These are phyloP conservation scores for Boletales sp. DNA, from an alignment of 768 basidiomycete genomes.

Conservation along the genomic window DNA sequence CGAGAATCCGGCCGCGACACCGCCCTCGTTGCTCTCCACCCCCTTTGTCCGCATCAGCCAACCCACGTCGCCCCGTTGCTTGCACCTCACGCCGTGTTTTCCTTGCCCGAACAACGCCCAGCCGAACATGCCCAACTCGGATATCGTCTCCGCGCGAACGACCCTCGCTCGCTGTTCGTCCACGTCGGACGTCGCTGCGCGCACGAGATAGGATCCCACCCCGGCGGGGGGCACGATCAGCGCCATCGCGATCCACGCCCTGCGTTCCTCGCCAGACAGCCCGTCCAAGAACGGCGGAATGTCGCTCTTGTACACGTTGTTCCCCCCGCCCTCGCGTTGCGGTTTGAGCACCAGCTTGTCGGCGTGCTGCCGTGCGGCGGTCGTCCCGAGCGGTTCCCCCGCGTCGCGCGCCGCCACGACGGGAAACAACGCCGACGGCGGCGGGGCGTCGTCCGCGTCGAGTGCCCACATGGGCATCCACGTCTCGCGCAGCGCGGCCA, in stretches of 20 bases:
- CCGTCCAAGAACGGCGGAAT: conserved; percentile 74
- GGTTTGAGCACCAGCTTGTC: conserved; percentile 84
- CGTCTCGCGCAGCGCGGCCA: conserved; percentile 59
- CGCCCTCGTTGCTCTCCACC: conserved; percentile 75
- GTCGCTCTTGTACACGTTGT: conserved; percentile 85
- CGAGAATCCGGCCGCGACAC: conserved; percentile 53
- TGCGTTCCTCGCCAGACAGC: conserved; percentile 57
- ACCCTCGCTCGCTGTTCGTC: conserved; percentile 16
- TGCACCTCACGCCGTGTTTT: conserved; percentile 27
- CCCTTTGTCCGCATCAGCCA: conserved; percentile 90
- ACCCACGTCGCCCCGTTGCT: conserved; percentile 67
- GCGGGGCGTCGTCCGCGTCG: conserved; percentile 20
- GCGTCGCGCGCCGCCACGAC: neutral
- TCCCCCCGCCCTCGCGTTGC: conserved; percentile 97
- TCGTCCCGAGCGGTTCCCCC: conserved; percentile 20
- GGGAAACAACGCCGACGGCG: neutral
- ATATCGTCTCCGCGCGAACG: conserved; percentile 68
- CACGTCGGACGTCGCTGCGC: conserved; percentile 45
- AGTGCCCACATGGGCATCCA: conserved; percentile 93
- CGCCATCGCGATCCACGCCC: conserved; percentile 96
- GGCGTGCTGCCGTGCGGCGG: conserved; percentile 30
- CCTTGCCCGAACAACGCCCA: conserved; percentile 70
- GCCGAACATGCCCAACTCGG: conserved; percentile 91
- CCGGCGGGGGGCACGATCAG: conserved; percentile 80
- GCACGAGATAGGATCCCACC: conserved; percentile 69